A percentile compares a stretch with the other conserved stretches of the same genome.
These are phyloP conservation scores for Trifolium pratense DNA, from an alignment of 306 rosid genomes.

Conservation along the genomic window DNA sequence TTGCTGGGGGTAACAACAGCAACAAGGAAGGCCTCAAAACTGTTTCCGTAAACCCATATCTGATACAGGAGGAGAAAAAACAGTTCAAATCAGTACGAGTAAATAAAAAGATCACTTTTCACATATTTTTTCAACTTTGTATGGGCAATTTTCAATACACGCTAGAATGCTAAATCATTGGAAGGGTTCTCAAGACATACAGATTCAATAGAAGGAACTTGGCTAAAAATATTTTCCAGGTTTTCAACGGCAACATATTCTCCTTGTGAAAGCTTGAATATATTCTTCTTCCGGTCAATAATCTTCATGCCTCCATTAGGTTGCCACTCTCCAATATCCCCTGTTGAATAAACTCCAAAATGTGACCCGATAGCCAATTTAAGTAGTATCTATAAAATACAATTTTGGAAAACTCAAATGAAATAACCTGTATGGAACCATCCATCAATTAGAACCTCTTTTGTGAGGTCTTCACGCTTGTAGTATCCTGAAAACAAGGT, in stretches of 20 bases:
- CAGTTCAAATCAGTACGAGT: constrained; percentile 19
- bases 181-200: constrained; percentile 54
- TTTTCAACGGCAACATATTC: constrained; percentile 99
- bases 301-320: constrained; percentile 93
- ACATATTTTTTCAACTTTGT: constrained; percentile 16
- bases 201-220: constrained; percentile 71
- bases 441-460: constrained; percentile 80
- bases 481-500: constrained; percentile 89
- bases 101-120: neutral
- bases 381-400: constrained; percentile 9
- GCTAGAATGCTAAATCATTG: constrained; percentile 20
- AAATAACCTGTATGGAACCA: constrained; percentile 96
- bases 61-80: constrained; percentile 40
- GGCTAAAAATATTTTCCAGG: constrained; percentile 83
- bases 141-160: constrained; percentile 18
- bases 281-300: constrained; percentile 95
- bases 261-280: constrained; percentile 98
- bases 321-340: constrained; percentile 99
- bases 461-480: constrained; percentile 93
- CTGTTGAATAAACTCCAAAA: constrained; percentile 51
- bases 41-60: constrained; percentile 97
- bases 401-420: constrained; percentile 34
- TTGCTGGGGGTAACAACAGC: constrained; percentile 76
- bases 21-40: constrained; percentile 91
- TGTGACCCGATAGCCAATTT: constrained; percentile 21